A percentile compares a stretch with the other conserved stretches of the same genome.
Evolutionary conservation across 2,329 filamentous ascomycete genomes (phyloP).

Genomic region (Pseudocercospora pini-densiflorae): DNA sequence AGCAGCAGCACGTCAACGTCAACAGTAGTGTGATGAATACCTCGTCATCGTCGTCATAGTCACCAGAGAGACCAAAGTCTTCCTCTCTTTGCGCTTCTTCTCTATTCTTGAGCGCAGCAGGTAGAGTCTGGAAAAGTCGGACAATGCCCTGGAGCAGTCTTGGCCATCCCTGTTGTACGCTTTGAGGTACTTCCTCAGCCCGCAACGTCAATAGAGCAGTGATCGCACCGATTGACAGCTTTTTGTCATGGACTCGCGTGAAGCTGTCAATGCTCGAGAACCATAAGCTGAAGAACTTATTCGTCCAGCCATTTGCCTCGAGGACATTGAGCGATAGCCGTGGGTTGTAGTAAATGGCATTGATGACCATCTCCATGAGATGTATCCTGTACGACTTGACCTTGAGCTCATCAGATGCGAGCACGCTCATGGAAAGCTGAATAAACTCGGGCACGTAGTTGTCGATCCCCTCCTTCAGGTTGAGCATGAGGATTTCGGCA

Average conservation of each 20-base stretch:
- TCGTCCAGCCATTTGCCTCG: conserved; percentile 93
- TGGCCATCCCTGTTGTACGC: conserved; percentile 94
- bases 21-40: conserved; percentile 8
- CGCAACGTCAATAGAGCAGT: conserved; percentile 79
- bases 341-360: conserved; percentile 97
- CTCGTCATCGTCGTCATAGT: conserved; percentile 76
- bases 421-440: conserved; percentile 81
- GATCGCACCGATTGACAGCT: conserved; percentile 94
- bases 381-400: conserved; percentile 95
- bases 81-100: conserved; percentile 87
- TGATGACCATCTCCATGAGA: conserved; percentile 99
- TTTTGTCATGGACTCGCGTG: conserved; percentile 96
- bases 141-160: conserved; percentile 87
- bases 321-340: conserved; percentile 80
- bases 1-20: conserved; percentile 6
- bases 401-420: conserved; percentile 76
- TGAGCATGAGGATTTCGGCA: conserved; percentile 96
- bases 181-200: conserved; percentile 82
- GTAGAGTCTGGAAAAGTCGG: conserved; percentile 87
- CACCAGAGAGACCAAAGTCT: conserved; percentile 78
- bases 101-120: conserved; percentile 84
- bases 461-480: conserved; percentile 85
- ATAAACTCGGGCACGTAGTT: conserved; percentile 89
- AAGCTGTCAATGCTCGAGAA: conserved; percentile 96
- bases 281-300: conserved; percentile 99